Percentiles rank a stretch among this genome's conserved stretches.
These are phyloP conservation scores for Ephemerocybe angulata DNA, from an alignment of 768 basidiomycete genomes.

Conservation along the genomic window DNA sequence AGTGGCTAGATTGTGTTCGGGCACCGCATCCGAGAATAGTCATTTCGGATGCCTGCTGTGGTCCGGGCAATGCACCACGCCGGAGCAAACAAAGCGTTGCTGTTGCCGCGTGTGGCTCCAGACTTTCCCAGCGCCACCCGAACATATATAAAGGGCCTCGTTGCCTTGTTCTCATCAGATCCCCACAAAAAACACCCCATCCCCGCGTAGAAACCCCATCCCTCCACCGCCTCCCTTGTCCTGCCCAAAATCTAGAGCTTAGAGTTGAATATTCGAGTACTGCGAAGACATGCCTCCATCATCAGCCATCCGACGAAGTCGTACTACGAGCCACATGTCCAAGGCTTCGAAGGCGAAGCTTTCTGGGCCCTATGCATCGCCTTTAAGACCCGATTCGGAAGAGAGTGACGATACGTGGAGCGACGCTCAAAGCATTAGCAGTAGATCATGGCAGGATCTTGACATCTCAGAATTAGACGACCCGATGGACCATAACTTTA, in stretches of 20 bases:
- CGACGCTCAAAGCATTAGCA: background rate
- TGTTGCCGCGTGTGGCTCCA: slow-evolving; percentile 2
- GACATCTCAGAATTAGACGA: slow-evolving; percentile 4
- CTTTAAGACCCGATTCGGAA: slow-evolving; percentile 3
- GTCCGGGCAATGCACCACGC: background rate
- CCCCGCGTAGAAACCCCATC: background rate
- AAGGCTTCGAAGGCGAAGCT: background rate
- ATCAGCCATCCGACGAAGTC: slow-evolving; percentile 1
- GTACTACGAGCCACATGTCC: background rate
- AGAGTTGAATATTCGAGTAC: background rate
- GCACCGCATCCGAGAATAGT: background rate
- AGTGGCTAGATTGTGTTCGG: background rate
- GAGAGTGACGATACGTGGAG: slow-evolving; percentile 1
- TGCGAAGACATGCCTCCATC: background rate
- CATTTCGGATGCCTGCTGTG: background rate
- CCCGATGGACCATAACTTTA: slow-evolving; percentile 4
- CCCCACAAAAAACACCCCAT: background rate
- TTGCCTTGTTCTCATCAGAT: background rate
- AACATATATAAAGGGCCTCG: background rate
- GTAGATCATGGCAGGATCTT: background rate
- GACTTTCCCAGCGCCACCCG: slow-evolving; percentile 2
- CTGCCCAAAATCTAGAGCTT: background rate
- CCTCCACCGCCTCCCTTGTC: background rate
- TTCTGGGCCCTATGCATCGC: background rate
- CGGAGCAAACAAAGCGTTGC: background rate